phyloP scores from a whole-genome alignment of 2,329 filamentous ascomycete genomes.

The Xylaria polymorpha region DNA sequence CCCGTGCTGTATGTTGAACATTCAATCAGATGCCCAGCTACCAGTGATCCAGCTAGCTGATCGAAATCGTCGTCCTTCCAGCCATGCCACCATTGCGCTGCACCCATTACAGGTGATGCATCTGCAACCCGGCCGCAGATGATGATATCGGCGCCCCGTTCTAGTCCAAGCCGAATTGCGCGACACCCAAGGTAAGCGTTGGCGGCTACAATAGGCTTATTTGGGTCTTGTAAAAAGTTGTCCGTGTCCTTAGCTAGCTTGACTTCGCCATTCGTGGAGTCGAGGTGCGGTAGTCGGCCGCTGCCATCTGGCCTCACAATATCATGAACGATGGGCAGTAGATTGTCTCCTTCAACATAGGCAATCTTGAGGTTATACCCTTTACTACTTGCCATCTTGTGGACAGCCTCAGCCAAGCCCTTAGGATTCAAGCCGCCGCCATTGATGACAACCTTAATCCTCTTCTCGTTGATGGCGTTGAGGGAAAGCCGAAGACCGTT shows the following conservation, averaged over 20 bases:
- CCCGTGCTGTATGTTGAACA: constrained; percentile 66
- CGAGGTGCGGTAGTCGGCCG: constrained; percentile 50
- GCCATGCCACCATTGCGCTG: constrained; percentile 66
- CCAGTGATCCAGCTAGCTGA: constrained; percentile 60
- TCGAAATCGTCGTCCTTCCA: constrained; percentile 62
- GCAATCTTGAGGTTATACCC: constrained; percentile 43
- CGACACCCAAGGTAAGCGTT: constrained; percentile 65
- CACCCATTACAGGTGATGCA: constrained; percentile 65
- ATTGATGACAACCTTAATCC: constrained; percentile 65
- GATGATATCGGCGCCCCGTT: constrained; percentile 59
- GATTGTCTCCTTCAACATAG: constrained; percentile 48
- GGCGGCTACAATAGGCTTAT: constrained; percentile 53
- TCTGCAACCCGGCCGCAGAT: constrained; percentile 62
- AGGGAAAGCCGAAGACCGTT: constrained; percentile 43
- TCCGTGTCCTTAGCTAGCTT: constrained; percentile 54
- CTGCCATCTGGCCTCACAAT: constrained; percentile 36
- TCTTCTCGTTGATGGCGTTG: constrained; percentile 51
- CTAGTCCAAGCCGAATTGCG: constrained; percentile 58
- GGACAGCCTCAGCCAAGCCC: constrained; percentile 63
- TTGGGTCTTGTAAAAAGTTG: constrained; percentile 48
- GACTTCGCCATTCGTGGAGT: constrained; percentile 52
- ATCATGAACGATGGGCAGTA: constrained; percentile 50
- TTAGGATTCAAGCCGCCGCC: constrained; percentile 65
- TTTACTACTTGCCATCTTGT: constrained; percentile 55
- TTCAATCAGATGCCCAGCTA: constrained; percentile 66